phyloP scores from a whole-genome alignment of 352 stramenopile species.

The Pilasporangium apinafurcum region DNA sequence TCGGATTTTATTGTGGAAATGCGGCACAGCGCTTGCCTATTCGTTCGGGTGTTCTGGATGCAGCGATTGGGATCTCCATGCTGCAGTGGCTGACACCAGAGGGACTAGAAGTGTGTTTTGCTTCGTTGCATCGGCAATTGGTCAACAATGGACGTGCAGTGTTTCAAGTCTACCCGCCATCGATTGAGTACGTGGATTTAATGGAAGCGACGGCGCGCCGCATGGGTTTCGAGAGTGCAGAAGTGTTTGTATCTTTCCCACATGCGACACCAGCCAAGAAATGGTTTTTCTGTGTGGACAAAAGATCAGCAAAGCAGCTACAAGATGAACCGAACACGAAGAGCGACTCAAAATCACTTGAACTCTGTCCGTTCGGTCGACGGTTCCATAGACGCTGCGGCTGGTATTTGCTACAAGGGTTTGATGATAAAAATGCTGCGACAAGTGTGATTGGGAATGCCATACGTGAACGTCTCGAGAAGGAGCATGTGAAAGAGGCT shows the following conservation, averaged over 20 bases:
- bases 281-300: slow-evolving; percentile 53
- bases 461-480: slow-evolving; percentile 39
- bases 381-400: slow-evolving; percentile 49
- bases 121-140: slow-evolving; percentile 32
- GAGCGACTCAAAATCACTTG: neutral
- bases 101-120: slow-evolving; percentile 54
- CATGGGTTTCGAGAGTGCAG: slow-evolving; percentile 40
- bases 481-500: slow-evolving; percentile 57
- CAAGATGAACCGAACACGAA: no score
- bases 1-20: slow-evolving; percentile 61
- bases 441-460: neutral
- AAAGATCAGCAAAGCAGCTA: neutral
- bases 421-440: no score
- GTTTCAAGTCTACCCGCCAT: slow-evolving; percentile 70
- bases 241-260: slow-evolving; percentile 65
- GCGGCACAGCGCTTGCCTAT: slow-evolving; percentile 56
- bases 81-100: slow-evolving; percentile 69
- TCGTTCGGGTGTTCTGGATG: slow-evolving; percentile 27
- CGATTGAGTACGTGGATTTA: slow-evolving; percentile 35
- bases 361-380: slow-evolving; percentile 50
- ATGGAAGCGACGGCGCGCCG: slow-evolving; percentile 48
- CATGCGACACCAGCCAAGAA: slow-evolving; percentile 65
- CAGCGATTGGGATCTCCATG: slow-evolving; percentile 76
- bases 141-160: slow-evolving; percentile 15
- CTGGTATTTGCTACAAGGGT: slow-evolving; percentile 38